phyloP scores from a whole-genome alignment of 176 grass and related monocot species.

The Ampelocalamus luodianensis region DNA sequence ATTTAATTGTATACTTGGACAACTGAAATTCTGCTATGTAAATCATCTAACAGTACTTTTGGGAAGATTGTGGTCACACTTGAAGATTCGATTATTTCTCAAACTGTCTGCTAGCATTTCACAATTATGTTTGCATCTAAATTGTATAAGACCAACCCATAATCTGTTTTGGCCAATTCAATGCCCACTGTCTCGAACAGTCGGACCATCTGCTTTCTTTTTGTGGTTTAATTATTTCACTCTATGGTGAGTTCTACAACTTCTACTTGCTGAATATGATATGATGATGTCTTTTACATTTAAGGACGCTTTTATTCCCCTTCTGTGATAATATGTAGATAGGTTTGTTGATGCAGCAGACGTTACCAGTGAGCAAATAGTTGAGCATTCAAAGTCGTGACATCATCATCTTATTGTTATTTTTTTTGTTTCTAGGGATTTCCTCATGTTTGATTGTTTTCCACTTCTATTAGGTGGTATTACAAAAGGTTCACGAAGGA shows the following conservation, averaged over 20 bases:
- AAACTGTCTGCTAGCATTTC: neutral
- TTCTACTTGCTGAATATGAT: neutral
- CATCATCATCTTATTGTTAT: neutral
- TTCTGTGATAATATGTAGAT: neutral
- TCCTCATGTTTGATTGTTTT: slow-evolving; percentile 25
- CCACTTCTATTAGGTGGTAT: slow-evolving; percentile 69
- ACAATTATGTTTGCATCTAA: slow-evolving; percentile 13
- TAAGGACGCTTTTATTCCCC: neutral
- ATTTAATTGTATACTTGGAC: neutral
- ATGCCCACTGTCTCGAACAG: neutral
- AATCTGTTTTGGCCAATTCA: neutral
- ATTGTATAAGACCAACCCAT: neutral
- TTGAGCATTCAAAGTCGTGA: neutral
- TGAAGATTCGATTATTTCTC: slow-evolving; percentile 6
- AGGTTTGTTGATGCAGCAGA: slow-evolving; percentile 13
- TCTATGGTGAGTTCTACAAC: neutral
- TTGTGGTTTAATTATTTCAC: neutral
- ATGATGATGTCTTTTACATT: neutral
- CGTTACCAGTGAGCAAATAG: neutral
- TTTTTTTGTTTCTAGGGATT: neutral
- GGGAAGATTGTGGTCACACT: neutral
- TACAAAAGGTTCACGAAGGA: slow-evolving; percentile 88
- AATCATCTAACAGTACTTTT: slow-evolving; percentile 9
- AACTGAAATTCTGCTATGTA: neutral
- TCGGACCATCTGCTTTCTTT: neutral